These are phyloP conservation scores for Emericellopsis terricola DNA, from an alignment of 495 filamentous ascomycete genomes.

Conservation along the genomic window DNA sequence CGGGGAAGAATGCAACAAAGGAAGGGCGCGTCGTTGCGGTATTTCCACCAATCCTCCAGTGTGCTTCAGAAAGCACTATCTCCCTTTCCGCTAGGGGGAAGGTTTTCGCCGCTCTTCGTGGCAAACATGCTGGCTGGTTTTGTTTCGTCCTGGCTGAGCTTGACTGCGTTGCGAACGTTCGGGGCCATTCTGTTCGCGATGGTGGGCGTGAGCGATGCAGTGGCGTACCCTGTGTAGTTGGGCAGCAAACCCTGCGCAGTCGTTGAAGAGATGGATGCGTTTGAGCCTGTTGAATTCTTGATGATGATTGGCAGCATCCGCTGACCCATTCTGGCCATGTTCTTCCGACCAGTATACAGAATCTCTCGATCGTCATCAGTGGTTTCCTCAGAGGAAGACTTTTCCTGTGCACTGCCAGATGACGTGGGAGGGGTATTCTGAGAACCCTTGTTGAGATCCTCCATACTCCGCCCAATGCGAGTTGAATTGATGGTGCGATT, in stretches of 20 bases:
- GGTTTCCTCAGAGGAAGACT: neutral
- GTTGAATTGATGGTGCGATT: neutral
- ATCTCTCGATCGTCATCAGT: neutral
- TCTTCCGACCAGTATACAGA: neutral
- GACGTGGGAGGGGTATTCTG: neutral
- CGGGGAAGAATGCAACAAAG: no score
- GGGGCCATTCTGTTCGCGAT: constrained; percentile 10
- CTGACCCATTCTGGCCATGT: neutral
- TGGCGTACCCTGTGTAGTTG: constrained; percentile 23
- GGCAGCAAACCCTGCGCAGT: constrained; percentile 27
- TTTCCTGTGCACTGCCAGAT: neutral
- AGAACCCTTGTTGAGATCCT: neutral
- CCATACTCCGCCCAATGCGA: neutral
- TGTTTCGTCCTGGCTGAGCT: no score
- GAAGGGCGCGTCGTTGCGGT: no score
- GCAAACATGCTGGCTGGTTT: no score
- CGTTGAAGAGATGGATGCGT: constrained; percentile 20
- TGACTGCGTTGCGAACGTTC: no score
- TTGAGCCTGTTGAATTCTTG: constrained; percentile 21
- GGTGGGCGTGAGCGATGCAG: constrained; percentile 23
- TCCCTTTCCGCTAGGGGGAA: constrained; percentile 11
- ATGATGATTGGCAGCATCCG: constrained; percentile 9
- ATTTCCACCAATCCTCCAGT: no score
- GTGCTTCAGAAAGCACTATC: neutral
- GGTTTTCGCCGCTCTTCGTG: constrained; percentile 20